Evolutionary conservation across 202 grass and related monocot genomes (phyloP).

Genomic region (Digitaria exilis): DNA sequence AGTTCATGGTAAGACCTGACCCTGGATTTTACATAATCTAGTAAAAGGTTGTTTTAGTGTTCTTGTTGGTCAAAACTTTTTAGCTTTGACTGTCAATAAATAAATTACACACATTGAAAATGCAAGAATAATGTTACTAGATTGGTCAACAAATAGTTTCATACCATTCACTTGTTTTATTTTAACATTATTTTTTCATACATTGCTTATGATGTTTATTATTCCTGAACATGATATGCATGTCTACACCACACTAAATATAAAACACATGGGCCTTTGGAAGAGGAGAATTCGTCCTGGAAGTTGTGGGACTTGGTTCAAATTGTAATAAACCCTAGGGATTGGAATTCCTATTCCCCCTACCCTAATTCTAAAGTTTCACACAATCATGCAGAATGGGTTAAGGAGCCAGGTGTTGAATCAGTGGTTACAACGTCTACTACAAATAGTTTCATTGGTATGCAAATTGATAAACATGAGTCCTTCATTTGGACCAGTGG

Average conservation of each 20-base stretch:
- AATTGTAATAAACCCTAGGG: too few species aligned
- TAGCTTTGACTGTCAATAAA: not conserved
- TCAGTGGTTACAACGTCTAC: not conserved
- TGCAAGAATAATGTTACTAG: not conserved
- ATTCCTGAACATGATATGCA: not conserved
- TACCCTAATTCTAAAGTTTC: constrained; percentile 18
- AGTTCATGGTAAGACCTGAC: constrained; percentile 62
- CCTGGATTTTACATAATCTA: constrained; percentile 12
- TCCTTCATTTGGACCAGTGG: not conserved
- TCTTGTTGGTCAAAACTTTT: too few species aligned
- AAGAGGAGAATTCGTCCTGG: not conserved
- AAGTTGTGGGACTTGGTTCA: not conserved
- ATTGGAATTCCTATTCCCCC: not conserved
- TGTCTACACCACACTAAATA: not conserved
- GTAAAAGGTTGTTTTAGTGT: too few species aligned
- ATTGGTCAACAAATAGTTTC: not conserved
- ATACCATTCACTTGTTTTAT: not conserved
- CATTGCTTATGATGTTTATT: not conserved
- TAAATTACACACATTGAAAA: not conserved
- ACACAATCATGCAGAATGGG: constrained; percentile 7
- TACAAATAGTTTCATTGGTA: constrained; percentile 4
- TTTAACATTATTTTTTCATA: not conserved
- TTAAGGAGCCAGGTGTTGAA: not conserved
- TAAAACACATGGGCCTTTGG: not conserved
- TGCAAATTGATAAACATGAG: not conserved